phyloP scores from a whole-genome alignment of 1,284 basidiomycete genomes.

The Pulchroboletus neoregius region DNA sequence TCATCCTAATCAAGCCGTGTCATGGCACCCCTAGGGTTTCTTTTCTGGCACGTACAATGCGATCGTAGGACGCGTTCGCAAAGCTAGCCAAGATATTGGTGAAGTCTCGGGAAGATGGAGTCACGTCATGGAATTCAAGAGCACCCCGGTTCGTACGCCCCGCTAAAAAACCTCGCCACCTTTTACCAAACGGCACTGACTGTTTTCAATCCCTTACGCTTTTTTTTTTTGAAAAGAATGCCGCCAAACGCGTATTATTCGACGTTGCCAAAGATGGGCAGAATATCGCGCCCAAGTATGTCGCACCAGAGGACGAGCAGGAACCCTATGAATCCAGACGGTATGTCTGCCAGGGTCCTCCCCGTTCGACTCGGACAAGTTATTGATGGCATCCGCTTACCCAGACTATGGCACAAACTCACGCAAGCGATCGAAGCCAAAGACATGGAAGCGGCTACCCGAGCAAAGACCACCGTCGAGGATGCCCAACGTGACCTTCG shows the following conservation, averaged over 20 bases:
- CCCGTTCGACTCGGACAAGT: no score
- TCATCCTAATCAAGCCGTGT: neutral
- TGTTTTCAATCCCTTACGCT: neutral
- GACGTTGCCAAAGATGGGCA: slow-evolving; percentile 75
- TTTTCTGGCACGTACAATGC: slow-evolving; percentile 97
- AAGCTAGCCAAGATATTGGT: slow-evolving; percentile 66
- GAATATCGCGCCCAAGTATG: slow-evolving; percentile 77
- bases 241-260: slow-evolving; percentile 76
- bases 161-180: no score
- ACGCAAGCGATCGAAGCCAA: slow-evolving; percentile 84
- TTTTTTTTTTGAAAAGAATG: no score
- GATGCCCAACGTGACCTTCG: slow-evolving; percentile 86
- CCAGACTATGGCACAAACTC: slow-evolving; percentile 79
- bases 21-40: slow-evolving; percentile 67
- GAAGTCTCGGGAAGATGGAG: slow-evolving; percentile 93
- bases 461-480: slow-evolving; percentile 88
- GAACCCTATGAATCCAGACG: slow-evolving; percentile 87
- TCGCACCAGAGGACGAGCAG: slow-evolving; percentile 83
- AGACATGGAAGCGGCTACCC: slow-evolving; percentile 93
- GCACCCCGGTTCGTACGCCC: slow-evolving; percentile 50
- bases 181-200: neutral
- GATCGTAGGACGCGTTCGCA: slow-evolving; percentile 78
- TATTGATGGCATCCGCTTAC: neutral
- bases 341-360: slow-evolving; percentile 37
- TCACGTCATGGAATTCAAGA: slow-evolving; percentile 85